Percentiles rank a stretch among this genome's conserved stretches.
Evolutionary conservation across 2,329 filamentous ascomycete genomes (phyloP).

Genomic region (Nothophaeocryptopus gaeumannii): DNA sequence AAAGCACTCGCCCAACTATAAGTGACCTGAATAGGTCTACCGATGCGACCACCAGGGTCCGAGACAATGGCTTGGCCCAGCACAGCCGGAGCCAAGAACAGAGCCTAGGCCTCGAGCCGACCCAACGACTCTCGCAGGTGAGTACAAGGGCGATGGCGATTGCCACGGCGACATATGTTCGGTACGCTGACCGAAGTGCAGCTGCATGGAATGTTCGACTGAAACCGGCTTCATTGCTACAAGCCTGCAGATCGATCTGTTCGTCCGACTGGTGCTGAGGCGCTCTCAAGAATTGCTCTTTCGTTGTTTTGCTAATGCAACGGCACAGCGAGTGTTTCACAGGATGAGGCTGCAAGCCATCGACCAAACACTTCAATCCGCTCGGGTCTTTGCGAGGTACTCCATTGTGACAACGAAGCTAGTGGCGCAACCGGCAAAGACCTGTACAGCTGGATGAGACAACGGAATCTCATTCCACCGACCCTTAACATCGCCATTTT

Average conservation of each 20-base stretch:
- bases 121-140: constrained; percentile 70
- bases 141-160: constrained; percentile 27
- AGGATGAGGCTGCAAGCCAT: not conserved
- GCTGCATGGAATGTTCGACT: constrained; percentile 41
- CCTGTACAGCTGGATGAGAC: constrained; percentile 52
- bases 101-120: constrained; percentile 59
- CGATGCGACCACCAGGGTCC: constrained; percentile 22
- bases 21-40: constrained; percentile 37
- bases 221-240: constrained; percentile 11
- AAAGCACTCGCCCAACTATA: constrained; percentile 42
- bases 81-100: not conserved
- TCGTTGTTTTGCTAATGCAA: not conserved
- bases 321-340: not conserved
- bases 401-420: constrained; percentile 65
- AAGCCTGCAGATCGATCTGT: not conserved
- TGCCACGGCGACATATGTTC: not conserved
- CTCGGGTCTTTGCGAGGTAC: not conserved
- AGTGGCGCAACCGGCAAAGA: constrained; percentile 88
- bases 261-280: no score
- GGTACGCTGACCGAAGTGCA: constrained; percentile 25
- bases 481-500: constrained; percentile 65
- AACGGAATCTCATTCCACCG: constrained; percentile 64
- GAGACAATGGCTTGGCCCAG: constrained; percentile 4
- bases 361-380: not conserved
- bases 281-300: not conserved